phyloP scores from a whole-genome alignment of 2,329 filamentous ascomycete species.

The Lachnellula cervina region DNA sequence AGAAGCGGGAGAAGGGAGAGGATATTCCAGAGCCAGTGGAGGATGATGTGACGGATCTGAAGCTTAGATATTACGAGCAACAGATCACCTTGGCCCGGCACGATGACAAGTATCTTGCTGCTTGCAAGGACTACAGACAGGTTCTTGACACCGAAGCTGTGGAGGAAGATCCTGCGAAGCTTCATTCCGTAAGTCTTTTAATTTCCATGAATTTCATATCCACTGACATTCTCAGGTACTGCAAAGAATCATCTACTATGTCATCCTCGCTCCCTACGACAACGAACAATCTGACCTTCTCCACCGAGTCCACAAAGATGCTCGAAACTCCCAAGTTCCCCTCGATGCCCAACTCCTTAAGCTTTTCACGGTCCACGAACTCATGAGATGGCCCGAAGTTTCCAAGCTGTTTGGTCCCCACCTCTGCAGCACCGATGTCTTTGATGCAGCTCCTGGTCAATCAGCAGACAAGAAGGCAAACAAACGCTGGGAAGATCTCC shows the following conservation, averaged over 20 bases:
- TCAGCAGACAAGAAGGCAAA: conserved; percentile 74
- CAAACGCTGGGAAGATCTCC: conserved; percentile 86
- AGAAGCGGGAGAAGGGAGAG: conserved; percentile 73
- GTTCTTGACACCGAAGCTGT: conserved; percentile 95
- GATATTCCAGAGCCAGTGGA: conserved; percentile 73
- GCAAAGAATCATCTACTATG: conserved; percentile 94
- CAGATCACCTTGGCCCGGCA: conserved; percentile 95
- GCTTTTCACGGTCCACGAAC: conserved; percentile 89
- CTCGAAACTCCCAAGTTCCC: conserved; percentile 71
- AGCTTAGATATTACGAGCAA: conserved; percentile 94
- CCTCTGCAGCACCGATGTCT: conserved; percentile 84
- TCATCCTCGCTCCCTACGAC: conserved; percentile 93
- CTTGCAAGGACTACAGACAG: conserved; percentile 96
- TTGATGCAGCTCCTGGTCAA: conserved; percentile 61
- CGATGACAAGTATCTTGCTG: conserved; percentile 94
- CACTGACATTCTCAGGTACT: conserved; percentile 57
- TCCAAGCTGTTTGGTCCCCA: conserved; percentile 84
- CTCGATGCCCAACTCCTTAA: conserved; percentile 83
- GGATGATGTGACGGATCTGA: conserved; percentile 93
- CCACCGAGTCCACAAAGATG: conserved; percentile 83
- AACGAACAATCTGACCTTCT: conserved; percentile 98
- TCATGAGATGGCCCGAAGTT: conserved; percentile 98
- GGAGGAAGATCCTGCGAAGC: conserved; percentile 79
- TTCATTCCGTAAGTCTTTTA: conserved; percentile 66
- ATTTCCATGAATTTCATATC: not conserved